Evolutionary conservation across 768 basidiomycete genomes (phyloP), one percentile per base, ranked within the genome.

Genomic region (Lactarius sp.): DNA sequence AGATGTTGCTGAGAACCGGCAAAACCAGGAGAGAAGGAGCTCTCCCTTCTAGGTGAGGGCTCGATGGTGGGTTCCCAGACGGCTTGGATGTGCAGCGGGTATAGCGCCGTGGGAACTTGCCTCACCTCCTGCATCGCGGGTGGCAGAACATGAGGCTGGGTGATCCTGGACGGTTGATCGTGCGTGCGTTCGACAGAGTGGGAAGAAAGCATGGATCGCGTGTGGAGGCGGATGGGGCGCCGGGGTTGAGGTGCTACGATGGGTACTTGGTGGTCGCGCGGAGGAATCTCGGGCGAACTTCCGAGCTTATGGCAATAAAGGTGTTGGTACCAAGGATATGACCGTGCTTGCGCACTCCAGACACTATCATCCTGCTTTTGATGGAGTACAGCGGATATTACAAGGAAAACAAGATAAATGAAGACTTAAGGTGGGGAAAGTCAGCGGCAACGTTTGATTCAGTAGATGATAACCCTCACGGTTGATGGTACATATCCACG

Each of bases 401-500:
- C 46, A 18, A 68, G 65, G 31, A 55, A 39, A 22, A 56, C 27
- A 42, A 67, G 50, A 37, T 68, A 67, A 1, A 56, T 33, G 44
- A 61, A 51, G 31, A 68, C 65, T 68, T 46, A 20, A 62, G 6
- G 47, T 4, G 18, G 55, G 36, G 33, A 22, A 47, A 49, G 47
- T 57, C 13, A 60, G 50, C 2, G 4, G 33, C 12, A 16, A 55
- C 4, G 16, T 22, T 18, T 18, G 6, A 55, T 33, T 8, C 33
- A 34, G 42, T 16, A 14, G 22, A 13, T 18, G 27, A 37, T 22
- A 18, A 41, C 1, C 31, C 67, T 56, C 53, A 68, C 67, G 37
- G 52, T 56, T 66, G n/a, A 52, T 33, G 27, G 67, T 55, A 37
- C 66, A 67, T 53, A 64, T 63, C 67, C 67, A 68, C 1, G 67